Evolutionary conservation across 2,329 filamentous ascomycete genomes (phyloP), one percentile per base, ranked within the genome.

Genomic region (Thermothelomyces thermophilus): DNA sequence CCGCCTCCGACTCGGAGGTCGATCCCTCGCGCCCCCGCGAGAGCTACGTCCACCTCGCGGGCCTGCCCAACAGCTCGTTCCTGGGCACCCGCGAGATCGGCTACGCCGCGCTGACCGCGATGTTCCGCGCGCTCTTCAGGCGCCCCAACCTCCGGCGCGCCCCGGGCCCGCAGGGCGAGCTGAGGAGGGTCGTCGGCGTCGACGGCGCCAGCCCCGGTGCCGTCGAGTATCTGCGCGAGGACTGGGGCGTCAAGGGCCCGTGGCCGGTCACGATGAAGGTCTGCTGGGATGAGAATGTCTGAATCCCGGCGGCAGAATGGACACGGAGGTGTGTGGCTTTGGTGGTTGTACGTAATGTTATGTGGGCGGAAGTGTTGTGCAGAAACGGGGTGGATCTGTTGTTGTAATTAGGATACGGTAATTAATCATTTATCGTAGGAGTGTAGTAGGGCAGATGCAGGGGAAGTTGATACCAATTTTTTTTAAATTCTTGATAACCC

Each of bases 91-190:
- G 73, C 22, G 76, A 82, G 14, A 74, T 78, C 11, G 80, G 74
- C 61, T 73, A 81, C 54, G 71, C 80, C 2, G 83, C 80, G 0
- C 68, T 90, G 51, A 78, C 79, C 0, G 78, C 83, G 56, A 83
- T 88, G 72, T 77, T 89, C 64, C 78, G 84, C 41, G 76, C 77
- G 1, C 67, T 87, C 2, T 85, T 84, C 59, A 69, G 73, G 51
- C 70, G 80, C 57, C 73, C 77, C 57, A 81, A 80, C 47, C 63
- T 90, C 10, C 70, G 80, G 5, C 73, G 81, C 26, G 81, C 79
- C 0, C 70, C 77, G 0, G 86, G 86, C 0, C 68, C 76, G 0
- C 80, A 85, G 66, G 86, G 86, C 0, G 68, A 80, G 61, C 64
- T 89, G 56, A 86, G 87, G 72, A 84, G 79, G 69, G 72, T 87